phyloP scores from a whole-genome alignment of 2,329 filamentous ascomycete species.

The Ascocoryne sarcoides region DNA sequence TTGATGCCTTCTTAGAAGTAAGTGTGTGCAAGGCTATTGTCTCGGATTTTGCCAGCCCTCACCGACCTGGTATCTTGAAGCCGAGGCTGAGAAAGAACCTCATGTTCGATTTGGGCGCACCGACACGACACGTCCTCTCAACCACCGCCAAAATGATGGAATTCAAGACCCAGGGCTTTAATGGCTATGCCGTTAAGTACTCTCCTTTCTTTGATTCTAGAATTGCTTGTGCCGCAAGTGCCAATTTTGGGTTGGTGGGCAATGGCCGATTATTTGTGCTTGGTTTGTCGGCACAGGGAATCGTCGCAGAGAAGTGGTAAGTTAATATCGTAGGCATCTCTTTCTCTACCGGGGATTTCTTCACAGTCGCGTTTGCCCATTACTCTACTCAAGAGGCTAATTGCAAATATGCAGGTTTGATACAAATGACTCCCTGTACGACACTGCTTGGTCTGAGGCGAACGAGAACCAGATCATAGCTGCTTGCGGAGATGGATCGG shows the following conservation, averaged over 20 bases:
- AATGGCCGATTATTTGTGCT: slow-evolving; percentile 87
- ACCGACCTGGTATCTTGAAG: no score
- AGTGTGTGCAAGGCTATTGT: no score
- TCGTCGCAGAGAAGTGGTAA: slow-evolving; percentile 75
- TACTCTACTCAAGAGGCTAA: no score
- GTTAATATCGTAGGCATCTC: slow-evolving; percentile 12
- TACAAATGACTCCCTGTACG: slow-evolving; percentile 94
- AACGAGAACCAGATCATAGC: slow-evolving; percentile 91
- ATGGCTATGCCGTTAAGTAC: slow-evolving; percentile 96
- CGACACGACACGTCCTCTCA: neutral
- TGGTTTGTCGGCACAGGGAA: slow-evolving; percentile 72
- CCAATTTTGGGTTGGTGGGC: slow-evolving; percentile 94
- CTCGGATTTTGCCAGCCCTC: no score
- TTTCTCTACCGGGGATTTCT: neutral
- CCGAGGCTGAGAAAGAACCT: slow-evolving; percentile 1
- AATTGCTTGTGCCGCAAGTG: slow-evolving; percentile 79
- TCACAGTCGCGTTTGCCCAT: neutral
- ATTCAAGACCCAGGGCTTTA: slow-evolving; percentile 87
- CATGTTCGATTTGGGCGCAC: no score
- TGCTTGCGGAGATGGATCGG: slow-evolving; percentile 83
- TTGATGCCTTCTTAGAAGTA: no score
- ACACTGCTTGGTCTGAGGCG: slow-evolving; percentile 88
- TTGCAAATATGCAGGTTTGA: slow-evolving; percentile 58
- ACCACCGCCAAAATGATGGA: slow-evolving; percentile 42
- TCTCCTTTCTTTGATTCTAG: slow-evolving; percentile 96